Conservation (phyloP, 192 early-diverging fungal species). For the Coemansia sp. region DNA sequence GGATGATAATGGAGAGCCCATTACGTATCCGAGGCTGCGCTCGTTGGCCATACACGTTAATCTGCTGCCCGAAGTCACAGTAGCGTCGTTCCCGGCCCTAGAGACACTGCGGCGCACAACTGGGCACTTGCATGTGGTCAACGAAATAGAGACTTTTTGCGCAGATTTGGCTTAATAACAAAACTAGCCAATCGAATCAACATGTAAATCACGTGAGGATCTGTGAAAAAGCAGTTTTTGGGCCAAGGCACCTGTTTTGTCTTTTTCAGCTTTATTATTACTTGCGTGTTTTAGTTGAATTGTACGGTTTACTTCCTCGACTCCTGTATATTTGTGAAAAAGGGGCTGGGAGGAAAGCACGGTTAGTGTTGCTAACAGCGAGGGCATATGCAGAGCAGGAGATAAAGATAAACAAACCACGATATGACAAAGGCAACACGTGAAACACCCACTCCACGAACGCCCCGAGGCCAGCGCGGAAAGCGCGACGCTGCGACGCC, state of each 20-base stretch:
- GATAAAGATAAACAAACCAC: constrained; percentile 4
- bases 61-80: constrained; percentile 30
- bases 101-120: constrained; percentile 17
- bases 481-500: background rate
- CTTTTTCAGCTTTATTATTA: too few species aligned
- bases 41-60: constrained; percentile 28
- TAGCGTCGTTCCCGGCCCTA: constrained; percentile 27
- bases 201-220: background rate
- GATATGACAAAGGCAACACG: background rate
- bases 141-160: constrained; percentile 5
- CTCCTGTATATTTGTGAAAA: background rate
- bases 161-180: background rate
- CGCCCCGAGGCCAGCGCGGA: constrained; percentile 5
- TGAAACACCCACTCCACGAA: constrained; percentile 26
- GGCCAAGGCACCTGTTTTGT: too few species aligned
- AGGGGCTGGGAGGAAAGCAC: constrained; percentile 3
- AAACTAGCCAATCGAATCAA: background rate
- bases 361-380: background rate
- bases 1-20: constrained; percentile 20
- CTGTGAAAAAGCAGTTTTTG: too few species aligned
- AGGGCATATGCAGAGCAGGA: constrained; percentile 1
- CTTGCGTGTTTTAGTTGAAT: too few species aligned
- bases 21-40: constrained; percentile 30
- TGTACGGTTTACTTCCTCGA: background rate
- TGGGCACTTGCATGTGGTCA: constrained; percentile 23